phyloP scores from a whole-genome alignment of 768 basidiomycete genomes.

The Exidia glandulosa region DNA sequence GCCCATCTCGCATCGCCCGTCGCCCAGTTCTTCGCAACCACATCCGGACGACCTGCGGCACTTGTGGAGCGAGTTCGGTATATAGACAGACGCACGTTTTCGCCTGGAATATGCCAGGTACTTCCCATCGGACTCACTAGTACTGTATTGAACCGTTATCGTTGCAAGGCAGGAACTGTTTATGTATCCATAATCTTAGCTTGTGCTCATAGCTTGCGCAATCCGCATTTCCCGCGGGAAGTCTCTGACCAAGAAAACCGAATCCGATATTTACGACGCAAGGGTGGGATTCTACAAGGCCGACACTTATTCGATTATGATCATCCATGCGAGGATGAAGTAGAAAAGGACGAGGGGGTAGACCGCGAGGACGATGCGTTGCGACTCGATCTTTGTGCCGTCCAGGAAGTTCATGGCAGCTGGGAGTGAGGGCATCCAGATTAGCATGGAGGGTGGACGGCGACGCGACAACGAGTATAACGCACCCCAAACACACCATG shows the following conservation, averaged over 20 bases:
- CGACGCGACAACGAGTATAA: background rate
- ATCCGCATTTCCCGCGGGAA: too few species aligned
- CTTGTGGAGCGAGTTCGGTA: background rate
- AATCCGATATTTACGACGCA: too few species aligned
- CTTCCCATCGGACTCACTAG: too few species aligned
- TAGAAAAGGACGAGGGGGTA: constrained; percentile 93
- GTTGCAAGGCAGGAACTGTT: too few species aligned
- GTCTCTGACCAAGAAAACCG: too few species aligned
- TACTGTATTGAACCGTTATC: too few species aligned
- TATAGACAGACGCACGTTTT: too few species aligned
- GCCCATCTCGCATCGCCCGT: constrained; percentile 30
- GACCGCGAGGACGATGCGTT: constrained; percentile 83
- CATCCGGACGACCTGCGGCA: background rate
- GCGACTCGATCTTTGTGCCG: constrained; percentile 86
- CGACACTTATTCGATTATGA: constrained; percentile 82
- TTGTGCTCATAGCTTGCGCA: too few species aligned
- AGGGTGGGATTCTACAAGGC: too few species aligned
- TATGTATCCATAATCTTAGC: too few species aligned
- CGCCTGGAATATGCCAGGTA: too few species aligned
- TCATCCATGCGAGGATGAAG: constrained; percentile 95
- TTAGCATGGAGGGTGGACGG: background rate
- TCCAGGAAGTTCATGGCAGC: constrained; percentile 93
- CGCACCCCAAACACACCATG: constrained; percentile 95
- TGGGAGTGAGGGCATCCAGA: constrained; percentile 21
- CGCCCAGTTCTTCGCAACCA: constrained; percentile 11